phyloP scores from a whole-genome alignment of 192 early-diverging fungal genomes.

The Entophlyctis luteolus region DNA sequence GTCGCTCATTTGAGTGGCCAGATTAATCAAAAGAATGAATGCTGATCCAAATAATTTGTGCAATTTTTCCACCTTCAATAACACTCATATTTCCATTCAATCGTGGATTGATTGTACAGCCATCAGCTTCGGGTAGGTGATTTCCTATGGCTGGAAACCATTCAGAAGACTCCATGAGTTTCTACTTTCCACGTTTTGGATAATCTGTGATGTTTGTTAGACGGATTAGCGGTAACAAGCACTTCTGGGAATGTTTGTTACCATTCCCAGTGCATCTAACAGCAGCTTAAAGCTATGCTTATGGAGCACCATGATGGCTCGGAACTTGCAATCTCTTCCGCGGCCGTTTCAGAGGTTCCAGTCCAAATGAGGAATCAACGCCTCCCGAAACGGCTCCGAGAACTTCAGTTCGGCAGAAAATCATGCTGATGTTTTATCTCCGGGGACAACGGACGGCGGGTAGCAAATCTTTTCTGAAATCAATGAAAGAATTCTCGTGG shows the following conservation, averaged over 20 bases:
- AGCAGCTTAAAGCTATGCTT: conserved; percentile 96
- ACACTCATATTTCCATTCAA: conserved; percentile 88
- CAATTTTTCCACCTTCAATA: no score
- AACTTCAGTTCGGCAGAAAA: conserved; percentile 88
- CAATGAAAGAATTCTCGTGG: conserved; percentile 72
- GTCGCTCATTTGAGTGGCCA: no score
- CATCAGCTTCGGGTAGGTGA: no score
- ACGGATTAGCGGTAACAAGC: no score
- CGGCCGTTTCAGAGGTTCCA: conserved; percentile 94
- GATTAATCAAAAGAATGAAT: no score
- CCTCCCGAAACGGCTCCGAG: conserved; percentile 97
- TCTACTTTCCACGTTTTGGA: no score
- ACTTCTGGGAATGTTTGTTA: no score
- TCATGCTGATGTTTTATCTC: conserved; percentile 78
- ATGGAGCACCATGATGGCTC: conserved; percentile 96
- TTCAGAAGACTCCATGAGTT: no score
- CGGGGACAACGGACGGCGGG: conserved; percentile 85
- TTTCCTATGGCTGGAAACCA: no score
- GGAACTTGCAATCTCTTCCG: conserved; percentile 97
- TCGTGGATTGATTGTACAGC: conserved; percentile 94
- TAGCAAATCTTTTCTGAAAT: conserved; percentile 81
- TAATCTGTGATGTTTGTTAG: no score
- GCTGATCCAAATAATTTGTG: no score
- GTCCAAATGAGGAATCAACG: conserved; percentile 94
- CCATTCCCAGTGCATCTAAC: no score